Evolutionary conservation across 208 protist genomes (phyloP), one percentile per base, ranked within the genome.

Genomic region (Porcisia deanei): DNA sequence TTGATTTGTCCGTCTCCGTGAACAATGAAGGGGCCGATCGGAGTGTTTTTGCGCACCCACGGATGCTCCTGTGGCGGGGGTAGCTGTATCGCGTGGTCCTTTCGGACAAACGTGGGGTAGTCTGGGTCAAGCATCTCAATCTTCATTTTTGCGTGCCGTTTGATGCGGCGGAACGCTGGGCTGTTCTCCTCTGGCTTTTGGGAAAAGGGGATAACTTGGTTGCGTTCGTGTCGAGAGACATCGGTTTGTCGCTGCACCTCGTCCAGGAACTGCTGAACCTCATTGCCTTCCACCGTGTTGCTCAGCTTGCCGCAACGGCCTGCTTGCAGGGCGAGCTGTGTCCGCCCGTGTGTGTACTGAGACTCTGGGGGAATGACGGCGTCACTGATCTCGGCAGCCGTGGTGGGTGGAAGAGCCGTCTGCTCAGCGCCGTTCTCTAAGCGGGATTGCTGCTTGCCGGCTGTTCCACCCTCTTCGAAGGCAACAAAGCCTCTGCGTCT

Each of bases 1-100:
- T 77, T 63, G 64, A 94, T 82, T 68, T 94, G 90, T 0, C 93
- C 93, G 72, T 97, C 93, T 14, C 93, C 93, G 79, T 97, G 93
- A 45, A 90, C 64, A 65, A 97, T 92, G 78, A 88, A 80, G 12
- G 84, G 84, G 0, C 93, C 93, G 39, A 89, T 90, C 4, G 91
- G 91, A 5, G 90, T 94, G 70, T 88, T 77, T 68, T 87, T 83
- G 45, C 59, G 59, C 60, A 96, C 85, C 91, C 93, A 97, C 69
- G 93, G 93, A 71, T 97, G 93, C 76, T 64, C 52, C 18, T 63
- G 53, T 20, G 91, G 61, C 2, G 88, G 88, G 37, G 90, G 91
- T 34, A 91, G 75, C 78, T 78, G 66, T 47, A 92, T 77, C 43
- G 78, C 77, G n/a, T 82, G 76, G 55, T 96, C 90, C 10, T 77